Base-by-base conservation (phyloP, 2,329 filamentous ascomycete genomes). In the Furcasterigmium furcatum region DNA sequence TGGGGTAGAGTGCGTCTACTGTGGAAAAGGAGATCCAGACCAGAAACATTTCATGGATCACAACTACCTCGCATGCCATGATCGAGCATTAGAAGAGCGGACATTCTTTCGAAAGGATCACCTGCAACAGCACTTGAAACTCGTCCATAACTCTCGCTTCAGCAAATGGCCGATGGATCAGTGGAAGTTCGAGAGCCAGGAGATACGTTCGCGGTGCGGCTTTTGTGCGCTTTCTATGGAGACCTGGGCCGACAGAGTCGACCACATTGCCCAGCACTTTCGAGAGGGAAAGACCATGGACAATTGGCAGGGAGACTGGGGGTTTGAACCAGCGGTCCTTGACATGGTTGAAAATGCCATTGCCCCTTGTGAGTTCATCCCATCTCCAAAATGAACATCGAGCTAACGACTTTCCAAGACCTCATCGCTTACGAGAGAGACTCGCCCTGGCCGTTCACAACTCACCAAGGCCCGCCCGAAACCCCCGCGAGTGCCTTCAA, bases 31-130 rank as follows among this genome's bases (percentile, higher is more conserved):
- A 0, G 55, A 61, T 4, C 68, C 70, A 2, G 50, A 58, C 8
- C 34, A 49, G 5, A 36, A 50, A 8, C 70, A 73, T 42, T 51
- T 67, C 1, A 59, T 68, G 12, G 39, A 32, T 0, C 70, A 73
- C 40, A 65, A 70, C n/a, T 63, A 66, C 43, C 54, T 57, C 3
- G 51, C 70, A 5, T 84, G 80, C 52, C 69, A 72, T n/a, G 73
- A 79, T 19, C 74, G 78, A 9, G 57, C 61, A n/a, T n/a, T n/a
- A n/a, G n/a, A n/a, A n/a, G n/a, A n/a, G n/a, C n/a, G n/a, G n/a
- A n/a, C n/a, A n/a, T n/a, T n/a, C n/a, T n/a, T n/a, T n/a, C n/a
- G n/a, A n/a, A n/a, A n/a, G n/a, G n/a, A n/a, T n/a, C n/a, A n/a
- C n/a, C n/a, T n/a, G n/a, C n/a, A n/a, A n/a, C n/a, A n/a, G n/a